phyloP scores from a whole-genome alignment of 1,284 basidiomycete genomes.

The Neonothopanus nambi region DNA sequence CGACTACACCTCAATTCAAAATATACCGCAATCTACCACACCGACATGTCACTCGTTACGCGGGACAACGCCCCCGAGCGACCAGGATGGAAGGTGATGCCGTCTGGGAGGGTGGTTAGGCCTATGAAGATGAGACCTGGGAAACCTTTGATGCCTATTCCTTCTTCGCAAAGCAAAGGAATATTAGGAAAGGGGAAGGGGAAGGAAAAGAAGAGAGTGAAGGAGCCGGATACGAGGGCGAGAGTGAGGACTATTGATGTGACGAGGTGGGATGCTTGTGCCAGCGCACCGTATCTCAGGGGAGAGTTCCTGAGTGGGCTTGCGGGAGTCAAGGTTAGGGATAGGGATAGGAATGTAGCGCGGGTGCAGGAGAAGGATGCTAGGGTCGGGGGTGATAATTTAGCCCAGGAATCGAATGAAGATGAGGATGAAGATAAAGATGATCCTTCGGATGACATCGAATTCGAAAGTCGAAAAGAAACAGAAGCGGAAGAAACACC shows the following conservation, averaged over 20 bases:
- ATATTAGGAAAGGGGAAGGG: constrained; percentile 19
- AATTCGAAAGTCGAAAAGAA: background rate
- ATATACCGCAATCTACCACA: constrained; percentile 43
- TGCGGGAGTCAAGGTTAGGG: constrained; percentile 19
- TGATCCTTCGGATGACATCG: no score
- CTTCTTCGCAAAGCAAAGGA: constrained; percentile 19
- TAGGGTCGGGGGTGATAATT: no score
- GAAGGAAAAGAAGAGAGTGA: constrained; percentile 24
- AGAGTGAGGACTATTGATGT: constrained; percentile 64
- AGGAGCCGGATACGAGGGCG: constrained; percentile 47
- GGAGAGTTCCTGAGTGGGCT: constrained; percentile 61
- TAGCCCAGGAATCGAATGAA: no score
- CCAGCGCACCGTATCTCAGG: constrained; percentile 47
- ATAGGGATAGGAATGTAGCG: background rate
- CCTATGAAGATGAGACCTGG: constrained; percentile 68
- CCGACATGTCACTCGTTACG: constrained; percentile 65
- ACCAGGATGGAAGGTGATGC: constrained; percentile 65
- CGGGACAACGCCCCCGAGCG: constrained; percentile 50
- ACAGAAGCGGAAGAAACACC: background rate
- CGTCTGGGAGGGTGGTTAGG: constrained; percentile 63
- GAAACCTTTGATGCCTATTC: constrained; percentile 43
- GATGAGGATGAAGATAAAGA: no score
- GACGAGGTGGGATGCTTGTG: constrained; percentile 57
- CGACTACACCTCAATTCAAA: constrained; percentile 23
- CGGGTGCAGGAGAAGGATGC: background rate